Evolutionary conservation across 768 basidiomycete species (phyloP).

Genomic region (Suillus subluteus): DNA sequence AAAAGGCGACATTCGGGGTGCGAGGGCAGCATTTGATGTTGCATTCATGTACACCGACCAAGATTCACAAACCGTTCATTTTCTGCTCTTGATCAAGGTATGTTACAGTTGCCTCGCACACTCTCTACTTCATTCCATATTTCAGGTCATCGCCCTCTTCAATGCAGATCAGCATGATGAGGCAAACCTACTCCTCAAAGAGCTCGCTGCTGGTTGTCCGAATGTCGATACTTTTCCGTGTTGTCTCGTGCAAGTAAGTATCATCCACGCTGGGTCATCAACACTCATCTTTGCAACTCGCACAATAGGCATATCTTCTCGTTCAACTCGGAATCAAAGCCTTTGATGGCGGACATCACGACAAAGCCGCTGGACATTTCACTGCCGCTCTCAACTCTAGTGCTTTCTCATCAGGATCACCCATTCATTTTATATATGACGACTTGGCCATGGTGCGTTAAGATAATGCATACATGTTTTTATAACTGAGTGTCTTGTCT

Average conservation of each 20-base stretch:
- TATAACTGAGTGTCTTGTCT: background rate
- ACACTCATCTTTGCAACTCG: background rate
- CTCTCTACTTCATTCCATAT: background rate
- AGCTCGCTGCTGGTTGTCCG: background rate
- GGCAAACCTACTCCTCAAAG: background rate
- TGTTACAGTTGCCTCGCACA: background rate
- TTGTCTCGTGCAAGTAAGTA: background rate
- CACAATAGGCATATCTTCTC: background rate
- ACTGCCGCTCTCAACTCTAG: background rate
- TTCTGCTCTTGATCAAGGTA: background rate
- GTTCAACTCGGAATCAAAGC: background rate
- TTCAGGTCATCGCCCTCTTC: background rate
- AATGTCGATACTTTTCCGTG: background rate
- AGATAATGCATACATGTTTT: background rate
- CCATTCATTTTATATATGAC: background rate
- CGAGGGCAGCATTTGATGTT: background rate
- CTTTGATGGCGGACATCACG: background rate
- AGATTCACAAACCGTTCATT: background rate
- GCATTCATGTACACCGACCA: background rate
- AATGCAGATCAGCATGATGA: background rate
- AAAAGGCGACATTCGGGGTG: background rate
- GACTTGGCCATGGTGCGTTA: background rate
- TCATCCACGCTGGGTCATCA: background rate
- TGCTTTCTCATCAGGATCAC: background rate
- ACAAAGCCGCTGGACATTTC: background rate